Base-by-base conservation (phyloP, 2,329 filamentous ascomycete genomes). In the Colletotrichum endophyticum region DNA sequence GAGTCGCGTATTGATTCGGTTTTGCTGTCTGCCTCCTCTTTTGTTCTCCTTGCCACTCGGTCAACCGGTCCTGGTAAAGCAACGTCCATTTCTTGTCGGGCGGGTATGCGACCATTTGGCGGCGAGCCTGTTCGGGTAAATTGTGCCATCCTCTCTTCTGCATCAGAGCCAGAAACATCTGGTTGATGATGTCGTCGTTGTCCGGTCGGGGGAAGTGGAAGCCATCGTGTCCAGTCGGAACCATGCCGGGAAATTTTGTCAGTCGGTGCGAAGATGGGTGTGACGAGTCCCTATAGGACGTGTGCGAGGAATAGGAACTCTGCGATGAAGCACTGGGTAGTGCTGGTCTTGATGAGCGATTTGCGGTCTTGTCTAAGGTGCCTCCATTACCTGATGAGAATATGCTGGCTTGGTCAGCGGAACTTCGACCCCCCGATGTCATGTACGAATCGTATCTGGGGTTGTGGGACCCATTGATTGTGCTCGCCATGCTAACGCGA, bases 101-200 rank as follows among this genome's bases (percentile, higher is more conserved):
- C 16, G 96, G 95, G 84, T 99, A 99, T 49, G 96, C 96, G 86
- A 97, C 92, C 96, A 99, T 99, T 87, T 99, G 97, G 77, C 96
- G 91, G 80, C 94, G 92, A 34, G 97, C 97, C 87, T 98, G 95
- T 82, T 99, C 97, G 7, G 97, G 97, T 79, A 99, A 88, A 85
- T 98, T 98, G 87, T 98, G 97, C 95, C 96, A 99, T 79, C 96
- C 97, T 86, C 97, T 92, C 87, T 98, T 98, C 82, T 98, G 95
- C 97, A 99, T 99, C 79, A 99, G 88, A 69, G 95, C 94, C 81
- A 96, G 89, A 82, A 99, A 99, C 88, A 98, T 95, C 82, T 96
- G 93, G 83, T 99, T 95, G 62, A 98, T 94, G 16, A 98, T 87
- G 75, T 93, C 91, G 82, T 98, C 95, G 83, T 98, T 95, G 70